Evolutionary conservation across 2,329 filamentous ascomycete genomes (phyloP), one percentile per base, ranked within the genome.

Genomic region (Ophiostoma australiae): DNA sequence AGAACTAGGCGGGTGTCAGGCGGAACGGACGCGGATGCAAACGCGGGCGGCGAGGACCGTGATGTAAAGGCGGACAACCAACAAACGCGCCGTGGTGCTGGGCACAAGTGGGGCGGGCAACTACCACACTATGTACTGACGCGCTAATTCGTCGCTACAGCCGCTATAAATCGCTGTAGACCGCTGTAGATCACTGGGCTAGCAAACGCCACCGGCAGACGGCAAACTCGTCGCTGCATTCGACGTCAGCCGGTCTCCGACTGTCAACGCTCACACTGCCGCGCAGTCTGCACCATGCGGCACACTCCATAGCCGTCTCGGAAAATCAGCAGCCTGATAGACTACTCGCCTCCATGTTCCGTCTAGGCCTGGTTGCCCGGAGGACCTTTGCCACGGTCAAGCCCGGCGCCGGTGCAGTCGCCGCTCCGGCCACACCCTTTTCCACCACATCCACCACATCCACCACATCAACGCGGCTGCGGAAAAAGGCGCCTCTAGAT

Each of bases 401-500:
- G 27, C 39, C 69, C 39, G 66, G 76, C 67, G 72, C 76, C 11
- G 69, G 76, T 65, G 15, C 61, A 4, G 27, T 17, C 11, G 39
- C n/a, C 10, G 23, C 66, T 17, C 39, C 37, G 66, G 13, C 65
- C 20, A 8, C 66, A 39, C 23, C 23, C 7, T 20, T 7, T n/a
- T 15, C 65, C 11, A 6, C 39, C 2, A 20, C 20, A n/a, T 48
- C 44, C 7, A 7, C 44, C 6, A 8, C 44, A 6, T n/a, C 44
- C 17, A 20, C 44, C 17, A 48, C 17, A 4, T 67, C 66, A 4
- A 67, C 66, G 4, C 66, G 66, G 4, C 48, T 55, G 23, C 67
- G 17, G 15, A 69, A 69, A 20, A 69, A 69, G 35, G 76, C 79
- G 74, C 79, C 83, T 2, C 76, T 89, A 74, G 87, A 84, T 75